Evolutionary conservation across 2,329 filamentous ascomycete species (phyloP).

Genomic region (Fusarium verrucosum): DNA sequence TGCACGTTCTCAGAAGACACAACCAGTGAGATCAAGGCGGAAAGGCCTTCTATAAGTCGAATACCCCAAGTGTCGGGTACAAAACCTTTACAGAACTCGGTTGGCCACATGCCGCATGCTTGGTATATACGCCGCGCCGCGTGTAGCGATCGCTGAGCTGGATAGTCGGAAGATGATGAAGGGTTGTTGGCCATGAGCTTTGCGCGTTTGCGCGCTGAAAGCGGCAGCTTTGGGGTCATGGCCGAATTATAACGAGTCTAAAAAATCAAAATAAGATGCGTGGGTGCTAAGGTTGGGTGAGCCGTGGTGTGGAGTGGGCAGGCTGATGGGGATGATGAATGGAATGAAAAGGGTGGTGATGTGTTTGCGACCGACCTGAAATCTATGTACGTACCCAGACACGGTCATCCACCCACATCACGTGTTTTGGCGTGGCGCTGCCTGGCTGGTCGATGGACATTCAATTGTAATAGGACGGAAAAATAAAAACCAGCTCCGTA

Average conservation of each 20-base stretch:
- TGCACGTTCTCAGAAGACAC: neutral
- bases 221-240: neutral
- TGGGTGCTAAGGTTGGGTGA: neutral
- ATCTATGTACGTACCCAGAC: too few species aligned
- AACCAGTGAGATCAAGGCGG: neutral
- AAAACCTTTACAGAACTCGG: neutral
- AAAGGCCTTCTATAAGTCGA: neutral
- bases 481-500: constrained; percentile 8
- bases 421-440: neutral
- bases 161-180: neutral
- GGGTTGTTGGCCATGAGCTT: neutral
- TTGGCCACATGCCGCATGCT: neutral
- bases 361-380: constrained; percentile 1
- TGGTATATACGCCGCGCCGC: constrained; percentile 2
- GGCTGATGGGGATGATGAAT: neutral
- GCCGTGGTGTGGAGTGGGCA: neutral
- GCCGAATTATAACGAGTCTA: too few species aligned
- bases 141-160: neutral
- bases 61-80: neutral
- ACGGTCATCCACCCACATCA: neutral
- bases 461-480: constrained; percentile 2
- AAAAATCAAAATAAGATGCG: neutral
- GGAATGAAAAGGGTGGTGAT: neutral
- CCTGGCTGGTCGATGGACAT: neutral
- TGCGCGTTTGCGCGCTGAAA: neutral